phyloP scores from a whole-genome alignment of 495 filamentous ascomycete species.

The Xylaria longipes region DNA sequence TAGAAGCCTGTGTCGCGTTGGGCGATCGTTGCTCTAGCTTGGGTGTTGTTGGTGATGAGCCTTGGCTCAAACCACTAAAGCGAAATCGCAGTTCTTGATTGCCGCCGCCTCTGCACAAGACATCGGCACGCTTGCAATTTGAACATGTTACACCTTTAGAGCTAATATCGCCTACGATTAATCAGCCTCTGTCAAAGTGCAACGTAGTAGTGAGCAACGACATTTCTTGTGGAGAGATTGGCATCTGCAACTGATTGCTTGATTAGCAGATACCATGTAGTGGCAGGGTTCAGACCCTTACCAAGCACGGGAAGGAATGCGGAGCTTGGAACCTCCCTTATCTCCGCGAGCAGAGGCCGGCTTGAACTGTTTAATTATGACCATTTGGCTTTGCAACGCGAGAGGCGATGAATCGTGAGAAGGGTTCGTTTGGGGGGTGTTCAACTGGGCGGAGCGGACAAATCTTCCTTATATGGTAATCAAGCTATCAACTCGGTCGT shows the following conservation, averaged over 20 bases:
- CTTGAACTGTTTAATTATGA: slow-evolving; percentile 6
- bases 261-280: background rate
- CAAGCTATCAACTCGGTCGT: too few species aligned
- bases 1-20: background rate
- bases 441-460: background rate
- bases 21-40: background rate
- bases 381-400: background rate
- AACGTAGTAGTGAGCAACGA: background rate
- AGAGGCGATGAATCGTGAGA: background rate
- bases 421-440: background rate
- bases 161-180: background rate
- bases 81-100: slow-evolving; percentile 1
- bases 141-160: background rate
- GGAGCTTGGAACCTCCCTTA: background rate
- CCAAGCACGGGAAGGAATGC: slow-evolving; percentile 1
- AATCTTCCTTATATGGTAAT: slow-evolving; percentile 4
- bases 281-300: background rate
- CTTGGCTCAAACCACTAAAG: background rate
- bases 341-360: background rate
- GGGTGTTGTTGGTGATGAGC: background rate
- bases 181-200: background rate
- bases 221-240: slow-evolving; percentile 12
- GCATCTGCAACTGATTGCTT: background rate
- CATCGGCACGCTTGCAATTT: background rate
- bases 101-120: background rate